Conservation (phyloP, 805 yeast species). For the Candida anglica region DNA sequence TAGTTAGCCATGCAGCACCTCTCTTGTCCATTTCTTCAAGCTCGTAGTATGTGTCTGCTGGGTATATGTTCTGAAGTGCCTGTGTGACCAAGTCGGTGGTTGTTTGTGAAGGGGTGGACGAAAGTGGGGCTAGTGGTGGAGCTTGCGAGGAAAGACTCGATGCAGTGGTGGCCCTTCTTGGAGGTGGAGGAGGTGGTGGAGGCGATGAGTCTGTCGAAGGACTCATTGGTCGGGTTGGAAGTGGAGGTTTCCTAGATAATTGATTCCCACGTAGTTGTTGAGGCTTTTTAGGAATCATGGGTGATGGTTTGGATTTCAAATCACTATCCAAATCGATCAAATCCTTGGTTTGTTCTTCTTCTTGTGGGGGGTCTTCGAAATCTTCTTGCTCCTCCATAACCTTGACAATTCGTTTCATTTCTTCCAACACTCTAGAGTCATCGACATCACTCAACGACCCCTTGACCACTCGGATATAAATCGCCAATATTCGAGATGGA, state of each 20-base stretch:
- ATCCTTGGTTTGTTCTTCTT: neutral
- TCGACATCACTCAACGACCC: constrained; percentile 60
- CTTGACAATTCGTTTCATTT: constrained; percentile 11
- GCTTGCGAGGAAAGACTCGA: constrained; percentile 11
- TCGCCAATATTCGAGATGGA: constrained; percentile 66
- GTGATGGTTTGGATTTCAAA: constrained; percentile 24
- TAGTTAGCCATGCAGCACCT: constrained; percentile 36
- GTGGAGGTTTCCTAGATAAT: constrained; percentile 25
- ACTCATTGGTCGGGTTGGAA: constrained; percentile 19
- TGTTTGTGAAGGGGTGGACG: constrained; percentile 6
- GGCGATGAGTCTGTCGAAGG: constrained; percentile 4
- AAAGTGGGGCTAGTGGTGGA: constrained; percentile 12
- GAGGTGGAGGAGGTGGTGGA: constrained; percentile 19
- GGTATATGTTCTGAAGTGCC: constrained; percentile 18
- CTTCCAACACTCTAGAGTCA: constrained; percentile 28
- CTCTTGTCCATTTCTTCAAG: constrained; percentile 32
- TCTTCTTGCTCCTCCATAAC: constrained; percentile 17
- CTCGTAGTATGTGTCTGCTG: constrained; percentile 21
- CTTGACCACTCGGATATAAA: constrained; percentile 76
- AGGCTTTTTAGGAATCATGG: constrained; percentile 50
- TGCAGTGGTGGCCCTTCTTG: constrained; percentile 14
- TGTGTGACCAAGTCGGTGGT: constrained; percentile 14
- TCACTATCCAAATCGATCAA: constrained; percentile 3
- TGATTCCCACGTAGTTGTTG: constrained; percentile 29
- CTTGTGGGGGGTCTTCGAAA: constrained; percentile 23